Evolutionary conservation across 2,329 filamentous ascomycete species (phyloP), one percentile per base, ranked within the genome.

Genomic region (Aspergillus phoenicis): DNA sequence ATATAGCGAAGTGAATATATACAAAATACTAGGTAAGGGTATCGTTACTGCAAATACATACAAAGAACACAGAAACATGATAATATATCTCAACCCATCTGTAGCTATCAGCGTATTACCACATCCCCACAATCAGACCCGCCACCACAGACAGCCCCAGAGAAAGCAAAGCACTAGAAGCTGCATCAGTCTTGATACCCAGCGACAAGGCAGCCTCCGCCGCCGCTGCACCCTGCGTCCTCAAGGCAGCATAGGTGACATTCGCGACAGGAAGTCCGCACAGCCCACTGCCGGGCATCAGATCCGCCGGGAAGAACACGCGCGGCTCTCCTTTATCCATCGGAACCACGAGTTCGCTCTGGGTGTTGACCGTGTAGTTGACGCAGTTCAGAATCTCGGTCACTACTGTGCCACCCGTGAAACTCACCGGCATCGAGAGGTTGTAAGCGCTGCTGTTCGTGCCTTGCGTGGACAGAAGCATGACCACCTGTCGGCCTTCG

Each of bases 401-500:
- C 8, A 74, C 62, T 0, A 55, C 33, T 0, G 63, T 67, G 4
- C 68, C 69, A 1, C 70, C 66, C 51, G 68, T 66, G 52, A 64
- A 75, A 22, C 61, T 68, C 28, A 63, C 70, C 5, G 66, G 61
- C 15, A 82, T 61, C 20, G 62, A 67, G 22, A 77, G 64, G 2
- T 65, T 69, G 60, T 74, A 77, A 3, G 65, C 51, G n/a, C 57
- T 58, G 30, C 73, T 70, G 5, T 63, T 60, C 2, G 68, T 63
- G 2, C 80, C 79, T 41, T 76, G 75, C 55, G 80, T 82, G 22
- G 73, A 81, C 10, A 82, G 65, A 5, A 83, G 69, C 58, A 78
- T 78, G 52, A 83, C 69, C 22, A 82, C 66, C 58, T 79, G 76
- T 3, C 67, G 69, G 3, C 73, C 74, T 55, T 77, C 76, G 51